A percentile compares a stretch with the other conserved stretches of the same genome.
These are phyloP conservation scores for Eragrostis nindensis DNA, from an alignment of 176 grass and related monocot species.

Conservation along the genomic window DNA sequence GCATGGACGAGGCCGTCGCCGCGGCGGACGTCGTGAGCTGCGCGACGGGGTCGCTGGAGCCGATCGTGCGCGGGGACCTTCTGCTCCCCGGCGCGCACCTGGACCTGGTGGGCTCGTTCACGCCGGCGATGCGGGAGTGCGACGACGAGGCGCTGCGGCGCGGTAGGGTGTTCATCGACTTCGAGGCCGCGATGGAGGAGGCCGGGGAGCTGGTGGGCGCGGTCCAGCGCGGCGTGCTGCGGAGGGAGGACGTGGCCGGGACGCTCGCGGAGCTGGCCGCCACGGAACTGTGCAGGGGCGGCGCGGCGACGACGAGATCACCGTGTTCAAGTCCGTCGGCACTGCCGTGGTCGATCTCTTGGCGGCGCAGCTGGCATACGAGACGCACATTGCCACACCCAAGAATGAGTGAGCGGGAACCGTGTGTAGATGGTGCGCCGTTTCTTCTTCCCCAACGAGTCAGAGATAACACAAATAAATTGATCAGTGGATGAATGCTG, in stretches of 20 bases:
- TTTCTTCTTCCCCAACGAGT: neutral
- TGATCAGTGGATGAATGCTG: neutral
- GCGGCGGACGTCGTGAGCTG: conserved; percentile 76
- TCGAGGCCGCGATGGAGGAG: conserved; percentile 86
- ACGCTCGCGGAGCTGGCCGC: conserved; percentile 70
- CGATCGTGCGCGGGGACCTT: conserved; percentile 62
- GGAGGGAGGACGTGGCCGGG: conserved; percentile 64
- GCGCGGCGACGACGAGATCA: conserved; percentile 70
- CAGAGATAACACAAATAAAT: neutral
- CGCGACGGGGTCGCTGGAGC: conserved; percentile 71
- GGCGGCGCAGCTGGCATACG: conserved; percentile 85
- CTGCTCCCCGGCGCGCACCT: conserved; percentile 79
- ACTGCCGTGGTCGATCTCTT: conserved; percentile 82
- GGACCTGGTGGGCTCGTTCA: conserved; percentile 78
- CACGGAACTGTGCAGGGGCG: conserved; percentile 52
- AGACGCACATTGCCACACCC: conserved; percentile 47
- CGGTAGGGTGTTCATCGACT: conserved; percentile 90
- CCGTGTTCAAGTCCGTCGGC: conserved; percentile 89
- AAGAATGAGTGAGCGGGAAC: conserved; percentile 6
- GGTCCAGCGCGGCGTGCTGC: conserved; percentile 63
- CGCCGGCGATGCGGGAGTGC: conserved; percentile 87
- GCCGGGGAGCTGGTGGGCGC: conserved; percentile 87
- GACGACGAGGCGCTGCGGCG: conserved; percentile 79
- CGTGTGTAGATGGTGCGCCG: neutral
- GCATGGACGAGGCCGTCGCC: conserved; percentile 73